phyloP scores from a whole-genome alignment of 2,329 filamentous ascomycete genomes.

The Ceratocystiopsis sp. region DNA sequence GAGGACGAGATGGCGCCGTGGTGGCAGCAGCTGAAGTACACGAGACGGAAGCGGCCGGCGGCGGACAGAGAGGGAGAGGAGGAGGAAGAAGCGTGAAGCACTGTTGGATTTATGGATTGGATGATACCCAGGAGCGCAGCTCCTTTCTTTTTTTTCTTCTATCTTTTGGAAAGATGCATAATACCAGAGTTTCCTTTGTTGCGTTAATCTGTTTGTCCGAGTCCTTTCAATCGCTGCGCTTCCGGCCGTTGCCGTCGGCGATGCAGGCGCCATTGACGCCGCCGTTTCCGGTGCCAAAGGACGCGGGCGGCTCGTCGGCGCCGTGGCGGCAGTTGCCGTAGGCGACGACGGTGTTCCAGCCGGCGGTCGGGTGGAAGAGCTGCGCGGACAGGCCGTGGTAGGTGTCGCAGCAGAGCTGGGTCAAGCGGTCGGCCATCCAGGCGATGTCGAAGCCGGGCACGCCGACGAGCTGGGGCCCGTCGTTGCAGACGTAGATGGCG shows the following conservation, averaged over 20 bases:
- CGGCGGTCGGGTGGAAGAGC: slow-evolving; percentile 7
- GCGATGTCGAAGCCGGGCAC: slow-evolving; percentile 4
- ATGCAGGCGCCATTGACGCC: slow-evolving; percentile 8
- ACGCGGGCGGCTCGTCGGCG: slow-evolving; percentile 3
- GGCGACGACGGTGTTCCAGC: slow-evolving; percentile 7
- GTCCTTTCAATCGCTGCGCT: too few relatives aligned
- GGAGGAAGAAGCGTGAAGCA: too few relatives aligned
- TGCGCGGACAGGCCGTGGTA: slow-evolving; percentile 7
- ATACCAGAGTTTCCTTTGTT: too few relatives aligned
- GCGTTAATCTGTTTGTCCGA: too few relatives aligned
- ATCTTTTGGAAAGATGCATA: too few relatives aligned
- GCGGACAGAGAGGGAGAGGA: too few relatives aligned
- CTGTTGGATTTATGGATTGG: too few relatives aligned
- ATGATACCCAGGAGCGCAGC: too few relatives aligned
- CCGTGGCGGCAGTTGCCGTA: slow-evolving; percentile 10
- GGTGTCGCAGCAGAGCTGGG: slow-evolving; percentile 8
- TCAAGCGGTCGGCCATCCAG: slow-evolving; percentile 7
- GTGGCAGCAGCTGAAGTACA: slow-evolving; percentile 3
- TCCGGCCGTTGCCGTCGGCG: neutral
- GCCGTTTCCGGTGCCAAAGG: slow-evolving; percentile 5
- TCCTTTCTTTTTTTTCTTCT: too few relatives aligned
- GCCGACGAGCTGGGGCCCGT: neutral
- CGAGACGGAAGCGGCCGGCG: too few relatives aligned
- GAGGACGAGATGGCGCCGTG: slow-evolving; percentile 7
- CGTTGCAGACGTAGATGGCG: slow-evolving; percentile 9